Percentiles rank a stretch among this genome's conserved stretches.
These are phyloP conservation scores for Panicum hallii DNA, from an alignment of 202 grass and related monocot species.

Conservation along the genomic window DNA sequence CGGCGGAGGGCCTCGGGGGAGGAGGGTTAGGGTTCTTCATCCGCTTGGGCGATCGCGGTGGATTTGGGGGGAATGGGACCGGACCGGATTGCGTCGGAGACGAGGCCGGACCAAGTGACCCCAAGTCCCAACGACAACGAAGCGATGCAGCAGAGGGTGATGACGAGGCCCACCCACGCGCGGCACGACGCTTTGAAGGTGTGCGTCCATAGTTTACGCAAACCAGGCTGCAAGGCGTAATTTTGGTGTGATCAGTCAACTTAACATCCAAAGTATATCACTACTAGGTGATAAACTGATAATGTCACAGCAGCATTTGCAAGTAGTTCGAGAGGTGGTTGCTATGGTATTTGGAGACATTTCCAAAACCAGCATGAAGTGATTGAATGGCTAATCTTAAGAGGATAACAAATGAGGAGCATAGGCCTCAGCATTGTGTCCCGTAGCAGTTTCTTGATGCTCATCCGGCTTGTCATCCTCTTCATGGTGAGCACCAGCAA, in stretches of 20 bases:
- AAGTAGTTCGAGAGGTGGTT: neutral
- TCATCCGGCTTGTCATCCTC: neutral
- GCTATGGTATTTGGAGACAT: neutral
- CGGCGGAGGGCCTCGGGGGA: slow-evolving; percentile 17
- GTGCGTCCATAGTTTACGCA: neutral
- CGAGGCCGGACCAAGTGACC: neutral
- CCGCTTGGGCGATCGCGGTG: slow-evolving; percentile 14
- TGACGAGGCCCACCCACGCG: neutral
- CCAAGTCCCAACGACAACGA: neutral
- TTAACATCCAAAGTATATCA: no score
- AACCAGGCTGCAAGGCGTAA: neutral
- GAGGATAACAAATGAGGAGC: no score
- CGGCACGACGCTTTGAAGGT: neutral
- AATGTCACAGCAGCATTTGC: no score
- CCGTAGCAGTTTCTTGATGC: no score
- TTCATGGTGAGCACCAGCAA: neutral
- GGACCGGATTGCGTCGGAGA: slow-evolving; percentile 8
- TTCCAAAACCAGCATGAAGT: neutral
- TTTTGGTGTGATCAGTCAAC: neutral
- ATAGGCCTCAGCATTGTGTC: no score
- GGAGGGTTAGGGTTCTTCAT: slow-evolving; percentile 80
- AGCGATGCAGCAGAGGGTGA: neutral
- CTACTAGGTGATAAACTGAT: no score
- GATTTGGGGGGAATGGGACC: neutral
- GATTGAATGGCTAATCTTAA: neutral